These are phyloP conservation scores for Trypanosoma avium DNA, from an alignment of 208 protist species.

Conservation along the genomic window DNA sequence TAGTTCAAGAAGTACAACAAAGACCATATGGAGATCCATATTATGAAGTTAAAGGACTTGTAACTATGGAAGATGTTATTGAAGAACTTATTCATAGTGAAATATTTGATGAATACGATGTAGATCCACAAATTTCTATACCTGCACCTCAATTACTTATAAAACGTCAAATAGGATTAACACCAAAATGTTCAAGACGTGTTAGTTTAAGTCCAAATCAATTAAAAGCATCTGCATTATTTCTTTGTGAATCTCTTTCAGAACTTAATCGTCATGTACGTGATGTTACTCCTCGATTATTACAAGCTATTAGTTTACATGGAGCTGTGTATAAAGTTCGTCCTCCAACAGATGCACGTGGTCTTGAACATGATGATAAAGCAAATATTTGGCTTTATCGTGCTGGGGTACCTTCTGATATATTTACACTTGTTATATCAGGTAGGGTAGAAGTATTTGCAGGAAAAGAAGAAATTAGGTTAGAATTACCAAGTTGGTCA, in stretches of 20 bases:
- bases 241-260: conserved; percentile 78
- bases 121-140: conserved; percentile 37
- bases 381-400: conserved; percentile 92
- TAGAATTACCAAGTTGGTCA: conserved; percentile 89
- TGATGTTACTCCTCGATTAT: conserved; percentile 36
- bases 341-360: conserved; percentile 71
- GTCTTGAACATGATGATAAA: conserved; percentile 70
- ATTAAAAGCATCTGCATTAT: conserved; percentile 77
- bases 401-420: conserved; percentile 64
- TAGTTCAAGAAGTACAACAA: conserved; percentile 92
- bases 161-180: conserved; percentile 77
- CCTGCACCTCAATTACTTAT: conserved; percentile 4
- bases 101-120: conserved; percentile 97
- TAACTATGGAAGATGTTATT: conserved; percentile 97
- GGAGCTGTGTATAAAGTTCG: conserved; percentile 75
- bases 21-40: conserved; percentile 90
- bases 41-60: conserved; percentile 95
- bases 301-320: conserved; percentile 55
- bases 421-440: conserved; percentile 86
- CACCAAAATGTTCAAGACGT: conserved; percentile 67
- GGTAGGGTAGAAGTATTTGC: conserved; percentile 87
- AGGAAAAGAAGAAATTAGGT: conserved; percentile 73
- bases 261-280: conserved; percentile 54
- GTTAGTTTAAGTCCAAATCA: conserved; percentile 84
- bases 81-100: conserved; percentile 97